phyloP scores from a whole-genome alignment of 2,329 filamentous ascomycete genomes.

The Beauveria rudraprayagi region DNA sequence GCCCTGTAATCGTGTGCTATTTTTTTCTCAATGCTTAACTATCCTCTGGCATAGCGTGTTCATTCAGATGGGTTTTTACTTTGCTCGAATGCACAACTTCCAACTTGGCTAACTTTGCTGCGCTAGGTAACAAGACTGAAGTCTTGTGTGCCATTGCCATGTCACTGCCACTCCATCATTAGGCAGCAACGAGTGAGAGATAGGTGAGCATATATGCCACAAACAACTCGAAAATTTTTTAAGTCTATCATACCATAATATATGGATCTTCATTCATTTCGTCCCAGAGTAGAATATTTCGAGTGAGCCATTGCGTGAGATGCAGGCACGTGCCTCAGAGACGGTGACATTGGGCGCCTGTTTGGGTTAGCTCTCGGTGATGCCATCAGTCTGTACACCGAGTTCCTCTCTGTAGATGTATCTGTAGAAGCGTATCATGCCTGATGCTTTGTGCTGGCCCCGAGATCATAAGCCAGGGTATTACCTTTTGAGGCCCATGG shows the following conservation, averaged over 20 bases:
- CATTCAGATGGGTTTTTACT: not conserved
- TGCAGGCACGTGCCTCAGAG: not conserved
- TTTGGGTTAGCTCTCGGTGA: slow-evolving; percentile 46
- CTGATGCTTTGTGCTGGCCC: slow-evolving; percentile 31
- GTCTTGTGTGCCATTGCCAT: not conserved
- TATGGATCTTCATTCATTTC: no score
- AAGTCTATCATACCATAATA: not conserved
- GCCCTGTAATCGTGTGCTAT: no score
- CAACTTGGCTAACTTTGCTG: not conserved
- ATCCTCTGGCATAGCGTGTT: not conserved
- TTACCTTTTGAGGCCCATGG: slow-evolving; percentile 38
- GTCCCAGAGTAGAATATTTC: not conserved
- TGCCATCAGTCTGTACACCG: slow-evolving; percentile 46
- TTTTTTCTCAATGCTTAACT: not conserved
- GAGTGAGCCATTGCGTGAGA: not conserved
- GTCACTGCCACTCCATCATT: not conserved
- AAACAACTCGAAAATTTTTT: not conserved
- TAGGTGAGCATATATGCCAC: not conserved
- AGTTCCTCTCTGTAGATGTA: slow-evolving; percentile 34
- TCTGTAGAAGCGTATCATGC: slow-evolving; percentile 29
- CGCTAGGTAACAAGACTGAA: not conserved
- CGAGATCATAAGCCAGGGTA: slow-evolving; percentile 28
- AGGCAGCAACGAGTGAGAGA: not conserved
- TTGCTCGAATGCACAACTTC: not conserved
- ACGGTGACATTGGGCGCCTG: slow-evolving; percentile 27